A percentile compares a stretch with the other conserved stretches of the same genome.
These are phyloP conservation scores for Vanrija sp. DNA, from an alignment of 1,284 basidiomycete genomes.

Conservation along the genomic window DNA sequence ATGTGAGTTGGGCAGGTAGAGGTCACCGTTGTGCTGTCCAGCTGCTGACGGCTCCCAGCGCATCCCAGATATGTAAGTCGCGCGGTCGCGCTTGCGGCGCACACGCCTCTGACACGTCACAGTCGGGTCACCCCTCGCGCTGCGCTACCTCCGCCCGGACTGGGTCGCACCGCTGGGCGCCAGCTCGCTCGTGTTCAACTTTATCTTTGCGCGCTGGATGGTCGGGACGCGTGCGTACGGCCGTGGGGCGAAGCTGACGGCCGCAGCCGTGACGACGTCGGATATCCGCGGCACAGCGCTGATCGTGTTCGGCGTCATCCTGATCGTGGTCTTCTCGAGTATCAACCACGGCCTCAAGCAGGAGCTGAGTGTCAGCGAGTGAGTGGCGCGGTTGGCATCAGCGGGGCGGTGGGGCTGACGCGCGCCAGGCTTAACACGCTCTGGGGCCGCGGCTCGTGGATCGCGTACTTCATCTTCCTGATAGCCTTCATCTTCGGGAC, in stretches of 20 bases:
- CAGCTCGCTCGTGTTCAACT: constrained; percentile 49
- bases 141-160: constrained; percentile 48
- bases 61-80: constrained; percentile 45
- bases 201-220: constrained; percentile 49
- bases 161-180: constrained; percentile 50
- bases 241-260: background rate
- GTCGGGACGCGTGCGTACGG: constrained; percentile 46
- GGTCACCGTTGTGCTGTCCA: no score
- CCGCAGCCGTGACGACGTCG: constrained; percentile 41
- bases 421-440: constrained; percentile 61
- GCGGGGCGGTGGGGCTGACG: no score
- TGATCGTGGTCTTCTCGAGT: constrained; percentile 48
- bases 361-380: constrained; percentile 53
- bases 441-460: constrained; percentile 80
- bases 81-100: background rate
- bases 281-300: constrained; percentile 48
- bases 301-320: constrained; percentile 49
- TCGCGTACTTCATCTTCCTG: constrained; percentile 80
- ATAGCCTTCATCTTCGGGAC: constrained; percentile 62
- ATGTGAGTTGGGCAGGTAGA: constrained; percentile 33
- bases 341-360: constrained; percentile 50
- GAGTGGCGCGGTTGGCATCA: constrained; percentile 1
- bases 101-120: background rate
- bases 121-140: constrained; percentile 49
- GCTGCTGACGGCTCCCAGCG: constrained; percentile 25